Base-by-base conservation (phyloP, 768 basidiomycete genomes). In the Mycena latifolia region DNA sequence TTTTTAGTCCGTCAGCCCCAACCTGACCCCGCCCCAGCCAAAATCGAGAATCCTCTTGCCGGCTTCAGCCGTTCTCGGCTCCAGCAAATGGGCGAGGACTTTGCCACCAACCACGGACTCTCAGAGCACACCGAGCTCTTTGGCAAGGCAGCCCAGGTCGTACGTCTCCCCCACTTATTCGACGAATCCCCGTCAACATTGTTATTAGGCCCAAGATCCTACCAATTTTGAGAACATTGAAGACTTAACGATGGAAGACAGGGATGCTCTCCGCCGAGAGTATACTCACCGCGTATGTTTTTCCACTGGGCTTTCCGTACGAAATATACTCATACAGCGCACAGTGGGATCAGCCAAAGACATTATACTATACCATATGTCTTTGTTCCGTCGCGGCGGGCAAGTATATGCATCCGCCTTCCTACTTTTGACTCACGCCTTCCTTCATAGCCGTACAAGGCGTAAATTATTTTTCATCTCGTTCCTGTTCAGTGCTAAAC, bases 401-500 rank as follows among this genome's bases (percentile, higher is more conserved):
- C 27, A 24, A 25, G 46, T 14, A 47, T 6, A 25, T 14, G 2
- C 11, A 8, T 14, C 25, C 24, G 20, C 15, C 14, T 27, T 47
- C 11, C 24, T 27, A 47, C 25, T 24, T 47, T 43, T 20, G 9
- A 27, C 24, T 27, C 2, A 47, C 22, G 43, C 9, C 24, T 12
- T 47, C 46, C 41, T 43, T 20, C n/a, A n/a, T 47, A 47, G 46
- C 46, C 46, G 46, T 47, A 24, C 46, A 47, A 47, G 46, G 46
- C 17, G 46, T 47, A 45, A 45, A 37, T n/a, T 43, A 6, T 1
- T 47, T 47, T 27, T 24, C 7, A 47, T 47, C 11, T 47, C 22
- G 11, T 47, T 2, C 25, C 2, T 47, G 24, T 6, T 47, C 46
- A 12, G 3, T 47, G 20, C 14, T 47, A 47, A 47, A n/a, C 10